These are phyloP conservation scores for Aspergillus awamori DNA, from an alignment of 2,329 filamentous ascomycete species.

Conservation along the genomic window DNA sequence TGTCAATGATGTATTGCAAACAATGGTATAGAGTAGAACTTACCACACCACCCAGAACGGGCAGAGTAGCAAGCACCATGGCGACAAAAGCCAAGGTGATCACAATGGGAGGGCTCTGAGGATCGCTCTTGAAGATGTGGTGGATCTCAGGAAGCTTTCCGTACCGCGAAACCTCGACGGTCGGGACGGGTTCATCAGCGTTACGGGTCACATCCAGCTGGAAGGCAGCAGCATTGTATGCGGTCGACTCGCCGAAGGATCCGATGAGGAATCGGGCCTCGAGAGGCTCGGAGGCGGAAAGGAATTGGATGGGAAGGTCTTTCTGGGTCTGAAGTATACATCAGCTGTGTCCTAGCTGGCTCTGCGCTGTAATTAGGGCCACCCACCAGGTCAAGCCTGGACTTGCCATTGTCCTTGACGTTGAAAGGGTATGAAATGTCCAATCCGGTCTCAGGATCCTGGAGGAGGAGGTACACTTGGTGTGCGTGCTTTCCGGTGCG, in stretches of 20 bases:
- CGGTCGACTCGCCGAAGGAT: slow-evolving; percentile 76
- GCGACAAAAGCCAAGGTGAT: slow-evolving; percentile 77
- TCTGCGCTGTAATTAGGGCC: not conserved
- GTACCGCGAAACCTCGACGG: slow-evolving; percentile 76
- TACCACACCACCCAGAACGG: slow-evolving; percentile 71
- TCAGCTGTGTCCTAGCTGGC: slow-evolving; percentile 18
- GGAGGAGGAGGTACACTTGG: slow-evolving; percentile 86
- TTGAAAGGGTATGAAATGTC: slow-evolving; percentile 85
- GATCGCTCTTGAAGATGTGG: slow-evolving; percentile 83
- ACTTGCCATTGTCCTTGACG: slow-evolving; percentile 87
- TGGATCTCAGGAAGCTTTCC: slow-evolving; percentile 81
- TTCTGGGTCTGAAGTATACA: slow-evolving; percentile 69
- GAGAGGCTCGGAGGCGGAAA: slow-evolving; percentile 68
- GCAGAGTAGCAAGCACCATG: slow-evolving; percentile 72
- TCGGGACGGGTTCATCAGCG: slow-evolving; percentile 60
- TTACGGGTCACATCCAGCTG: slow-evolving; percentile 69
- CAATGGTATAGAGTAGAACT: slow-evolving; percentile 35
- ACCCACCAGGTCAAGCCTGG: slow-evolving; percentile 78
- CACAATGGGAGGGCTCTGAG: slow-evolving; percentile 76
- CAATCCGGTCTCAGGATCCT: slow-evolving; percentile 72
- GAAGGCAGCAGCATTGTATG: slow-evolving; percentile 72
- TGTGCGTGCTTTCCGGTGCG: slow-evolving; percentile 82
- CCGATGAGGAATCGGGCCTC: slow-evolving; percentile 81
- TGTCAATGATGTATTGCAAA: slow-evolving; percentile 11
- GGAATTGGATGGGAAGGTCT: slow-evolving; percentile 83